Evolutionary conservation across 345 rosid species (phyloP), one percentile per base, ranked within the genome.

Genomic region (Populus alba): DNA sequence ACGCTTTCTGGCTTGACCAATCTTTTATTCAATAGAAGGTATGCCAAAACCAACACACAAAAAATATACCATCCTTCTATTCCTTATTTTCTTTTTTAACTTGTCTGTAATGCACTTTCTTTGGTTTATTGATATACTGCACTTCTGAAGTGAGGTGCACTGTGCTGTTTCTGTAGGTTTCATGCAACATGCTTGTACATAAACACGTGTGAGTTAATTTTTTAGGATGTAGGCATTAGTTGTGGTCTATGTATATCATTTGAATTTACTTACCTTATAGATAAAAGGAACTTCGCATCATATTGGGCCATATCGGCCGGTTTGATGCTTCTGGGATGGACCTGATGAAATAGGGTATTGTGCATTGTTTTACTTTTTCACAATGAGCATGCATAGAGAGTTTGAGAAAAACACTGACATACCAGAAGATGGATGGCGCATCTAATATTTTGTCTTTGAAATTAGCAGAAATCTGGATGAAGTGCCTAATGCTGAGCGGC

Each of bases 11-110:
- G 91, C 79, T 74, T 93, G 80, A 83, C 98, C 68, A 79, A 87
- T 81, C 80, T 95, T 73, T 75, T 95, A 13, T 95, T 90, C 78
- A 93, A 87, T 82, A 88, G 85, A 91, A 90, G 97, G 98, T 92
- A 87, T 62, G 80, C 8, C 61, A 12, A 6, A 38, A n/a, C 6
- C 43, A 41, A 71, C 6, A 22, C 45, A 23, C 51, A 12, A 10
- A 5, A n/a, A 41, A 25, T 1, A 17, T 7, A 7, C 3, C 3
- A 20, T 62, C 29, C 31, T 66, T 3, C 5, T 33, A 33, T 51
- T 25, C 20, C 15, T 62, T 23, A 13, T 23, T 51, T 22, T 66
- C 49, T 63, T 5, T 62, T 5, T 27, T 63, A 27, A 11, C 53
- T 12, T 47, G 16, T 45, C 22, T 12, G 22, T 38, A 22, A 33